Conservation (phyloP, 2,329 filamentous ascomycete genomes). For the Trichophaea hybrida region DNA sequence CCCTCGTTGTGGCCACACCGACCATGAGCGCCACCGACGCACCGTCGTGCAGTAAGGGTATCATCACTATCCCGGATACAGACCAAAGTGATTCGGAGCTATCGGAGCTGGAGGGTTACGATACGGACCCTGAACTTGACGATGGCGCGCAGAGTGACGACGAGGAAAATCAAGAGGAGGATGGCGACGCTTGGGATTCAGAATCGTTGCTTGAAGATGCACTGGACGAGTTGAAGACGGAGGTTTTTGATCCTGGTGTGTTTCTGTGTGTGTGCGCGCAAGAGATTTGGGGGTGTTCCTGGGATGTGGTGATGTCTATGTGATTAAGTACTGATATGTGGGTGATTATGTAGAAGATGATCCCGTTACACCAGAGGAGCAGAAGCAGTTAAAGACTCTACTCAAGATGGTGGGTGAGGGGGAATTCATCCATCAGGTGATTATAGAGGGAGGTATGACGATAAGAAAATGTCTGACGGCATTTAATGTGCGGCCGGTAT, state of each 20-base stretch:
- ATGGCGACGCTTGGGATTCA: constrained; percentile 45
- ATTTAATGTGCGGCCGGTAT: constrained; percentile 50
- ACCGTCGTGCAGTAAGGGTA: constrained; percentile 23
- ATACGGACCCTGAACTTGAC: constrained; percentile 46
- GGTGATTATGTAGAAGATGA: constrained; percentile 32
- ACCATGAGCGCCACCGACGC: neutral
- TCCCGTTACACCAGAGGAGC: constrained; percentile 54
- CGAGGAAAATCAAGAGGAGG: constrained; percentile 37
- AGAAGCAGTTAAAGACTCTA: constrained; percentile 50
- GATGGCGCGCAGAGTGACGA: constrained; percentile 40
- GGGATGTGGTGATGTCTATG: neutral
- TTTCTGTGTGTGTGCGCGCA: constrained; percentile 15
- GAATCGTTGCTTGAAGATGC: constrained; percentile 51
- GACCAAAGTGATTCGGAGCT: constrained; percentile 40
- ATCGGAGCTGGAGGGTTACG: constrained; percentile 43
- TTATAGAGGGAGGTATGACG: constrained; percentile 54
- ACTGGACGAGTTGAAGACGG: constrained; percentile 43
- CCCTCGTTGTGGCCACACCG: neutral
- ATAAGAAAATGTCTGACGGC: constrained; percentile 75
- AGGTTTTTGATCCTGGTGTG: constrained; percentile 38
- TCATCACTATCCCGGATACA: no score
- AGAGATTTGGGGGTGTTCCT: constrained; percentile 7
- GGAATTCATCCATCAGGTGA: constrained; percentile 58
- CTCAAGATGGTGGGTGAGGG: constrained; percentile 64
- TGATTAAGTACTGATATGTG: neutral